A percentile compares a stretch with the other conserved stretches of the same genome.
Evolutionary conservation across 176 grass and related monocot genomes (phyloP).

Genomic region (Oryza officinalis): DNA sequence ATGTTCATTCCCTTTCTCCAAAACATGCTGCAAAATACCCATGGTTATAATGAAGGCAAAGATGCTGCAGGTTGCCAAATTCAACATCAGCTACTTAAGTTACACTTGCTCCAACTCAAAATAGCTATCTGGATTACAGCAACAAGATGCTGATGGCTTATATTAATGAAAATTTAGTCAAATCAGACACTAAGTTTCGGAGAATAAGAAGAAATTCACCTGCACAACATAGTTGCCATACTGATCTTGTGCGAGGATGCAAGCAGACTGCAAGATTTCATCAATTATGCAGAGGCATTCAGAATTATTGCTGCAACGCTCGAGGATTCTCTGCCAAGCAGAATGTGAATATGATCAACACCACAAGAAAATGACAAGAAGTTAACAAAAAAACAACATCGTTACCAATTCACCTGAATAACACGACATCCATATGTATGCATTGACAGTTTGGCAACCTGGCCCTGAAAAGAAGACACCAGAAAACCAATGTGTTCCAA

Average conservation of each 20-base stretch:
- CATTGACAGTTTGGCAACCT: slow-evolving; percentile 77
- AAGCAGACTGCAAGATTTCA: slow-evolving; percentile 85
- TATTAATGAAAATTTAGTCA: not conserved
- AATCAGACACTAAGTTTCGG: not conserved
- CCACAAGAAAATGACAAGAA: not conserved
- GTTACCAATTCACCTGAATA: slow-evolving; percentile 72
- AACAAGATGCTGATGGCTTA: not conserved
- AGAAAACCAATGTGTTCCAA: slow-evolving; percentile 79
- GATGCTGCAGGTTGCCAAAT: not conserved
- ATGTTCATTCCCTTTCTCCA: slow-evolving; percentile 66
- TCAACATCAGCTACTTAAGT: not conserved
- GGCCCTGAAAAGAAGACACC: slow-evolving; percentile 76
- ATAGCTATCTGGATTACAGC: not conserved
- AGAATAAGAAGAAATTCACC: slow-evolving; percentile 44
- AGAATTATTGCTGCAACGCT: slow-evolving; percentile 63
- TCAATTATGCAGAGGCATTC: slow-evolving; percentile 78
- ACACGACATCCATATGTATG: slow-evolving; percentile 97
- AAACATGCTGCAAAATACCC: slow-evolving; percentile 67
- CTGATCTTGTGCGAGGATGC: slow-evolving; percentile 85
- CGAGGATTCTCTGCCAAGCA: slow-evolving; percentile 72
- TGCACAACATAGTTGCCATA: slow-evolving; percentile 98
- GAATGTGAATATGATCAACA: slow-evolving; percentile 14
- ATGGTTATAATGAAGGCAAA: slow-evolving; percentile 13
- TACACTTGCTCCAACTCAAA: not conserved
- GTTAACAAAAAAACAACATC: not conserved